Conservation (phyloP, 768 basidiomycete species). For the Leccinum variicolor region DNA sequence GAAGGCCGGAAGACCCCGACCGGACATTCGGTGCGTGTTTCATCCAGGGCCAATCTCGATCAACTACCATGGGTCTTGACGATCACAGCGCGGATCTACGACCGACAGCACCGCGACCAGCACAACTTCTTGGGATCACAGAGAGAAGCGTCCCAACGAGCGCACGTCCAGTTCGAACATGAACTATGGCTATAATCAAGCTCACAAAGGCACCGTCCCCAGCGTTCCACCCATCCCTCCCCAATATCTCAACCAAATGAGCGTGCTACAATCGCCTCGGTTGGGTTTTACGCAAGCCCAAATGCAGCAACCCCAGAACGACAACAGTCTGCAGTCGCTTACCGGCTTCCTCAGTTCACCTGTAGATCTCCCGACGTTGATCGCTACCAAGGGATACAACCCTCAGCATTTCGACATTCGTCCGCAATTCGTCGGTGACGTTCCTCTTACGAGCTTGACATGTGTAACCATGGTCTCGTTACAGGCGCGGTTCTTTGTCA, state of each 20-base stretch:
- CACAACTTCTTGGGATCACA: conserved; percentile 59
- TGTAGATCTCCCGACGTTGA: conserved; percentile 82
- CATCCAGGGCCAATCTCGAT: conserved; percentile 40
- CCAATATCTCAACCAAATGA: conserved; percentile 65
- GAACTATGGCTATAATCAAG: conserved; percentile 52
- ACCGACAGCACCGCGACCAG: conserved; percentile 32
- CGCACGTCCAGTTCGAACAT: conserved; percentile 70
- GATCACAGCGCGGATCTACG: conserved; percentile 35
- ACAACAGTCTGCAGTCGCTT: conserved; percentile 35
- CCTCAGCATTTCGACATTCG: conserved; percentile 79
- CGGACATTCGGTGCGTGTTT: conserved; percentile 48
- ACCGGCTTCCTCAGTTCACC: conserved; percentile 58
- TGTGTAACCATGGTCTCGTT: conserved; percentile 6
- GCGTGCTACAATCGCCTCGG: conserved; percentile 33
- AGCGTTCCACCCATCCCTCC: conserved; percentile 70
- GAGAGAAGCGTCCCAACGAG: conserved; percentile 52
- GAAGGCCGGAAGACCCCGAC: conserved; percentile 65
- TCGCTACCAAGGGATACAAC: conserved; percentile 89
- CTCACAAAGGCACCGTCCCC: conserved; percentile 44
- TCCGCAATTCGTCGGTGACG: conserved; percentile 64
- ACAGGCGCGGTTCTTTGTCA: conserved; percentile 92
- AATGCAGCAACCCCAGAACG: conserved; percentile 26
- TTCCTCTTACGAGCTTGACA: background rate
- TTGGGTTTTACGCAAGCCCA: conserved; percentile 36
- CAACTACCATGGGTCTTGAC: conserved; percentile 29